Conservation (phyloP, 1,284 basidiomycete species). For the Spongispora temasekensis region DNA sequence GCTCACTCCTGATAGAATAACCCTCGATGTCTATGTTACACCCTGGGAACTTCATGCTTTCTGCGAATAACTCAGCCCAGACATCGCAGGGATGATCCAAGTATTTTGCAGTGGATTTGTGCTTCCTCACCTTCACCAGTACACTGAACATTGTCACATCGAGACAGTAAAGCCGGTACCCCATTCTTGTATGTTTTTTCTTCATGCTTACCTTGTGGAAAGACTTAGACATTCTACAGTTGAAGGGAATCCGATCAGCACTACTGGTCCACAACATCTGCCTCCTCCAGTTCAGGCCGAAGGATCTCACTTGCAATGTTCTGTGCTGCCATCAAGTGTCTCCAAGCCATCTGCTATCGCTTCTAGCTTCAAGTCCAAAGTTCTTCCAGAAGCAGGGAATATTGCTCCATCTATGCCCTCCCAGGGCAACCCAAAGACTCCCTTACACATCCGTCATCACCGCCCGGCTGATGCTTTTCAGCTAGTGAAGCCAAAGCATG, state of each 20-base stretch:
- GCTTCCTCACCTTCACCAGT: conserved; percentile 5
- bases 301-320: not conserved
- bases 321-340: not conserved
- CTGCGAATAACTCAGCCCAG: not conserved
- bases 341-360: not conserved
- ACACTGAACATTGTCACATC: conserved; percentile 3
- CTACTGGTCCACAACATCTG: too few relatives aligned
- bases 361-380: not conserved
- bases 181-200: not conserved
- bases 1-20: not conserved
- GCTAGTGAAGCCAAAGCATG: not conserved
- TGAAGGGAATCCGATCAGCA: too few relatives aligned
- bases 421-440: not conserved
- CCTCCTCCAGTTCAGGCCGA: not conserved
- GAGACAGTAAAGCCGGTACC: not conserved
- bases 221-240: not conserved
- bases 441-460: not conserved
- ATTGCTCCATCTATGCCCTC: not conserved
- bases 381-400: not conserved
- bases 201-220: not conserved
- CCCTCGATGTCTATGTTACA: not conserved
- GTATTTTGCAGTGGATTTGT: conserved; percentile 8
- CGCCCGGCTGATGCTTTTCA: not conserved
- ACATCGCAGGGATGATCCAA: not conserved
- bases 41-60: not conserved